Evolutionary conservation across 345 rosid genomes (phyloP).

Genomic region (Eutrema heterophyllum): DNA sequence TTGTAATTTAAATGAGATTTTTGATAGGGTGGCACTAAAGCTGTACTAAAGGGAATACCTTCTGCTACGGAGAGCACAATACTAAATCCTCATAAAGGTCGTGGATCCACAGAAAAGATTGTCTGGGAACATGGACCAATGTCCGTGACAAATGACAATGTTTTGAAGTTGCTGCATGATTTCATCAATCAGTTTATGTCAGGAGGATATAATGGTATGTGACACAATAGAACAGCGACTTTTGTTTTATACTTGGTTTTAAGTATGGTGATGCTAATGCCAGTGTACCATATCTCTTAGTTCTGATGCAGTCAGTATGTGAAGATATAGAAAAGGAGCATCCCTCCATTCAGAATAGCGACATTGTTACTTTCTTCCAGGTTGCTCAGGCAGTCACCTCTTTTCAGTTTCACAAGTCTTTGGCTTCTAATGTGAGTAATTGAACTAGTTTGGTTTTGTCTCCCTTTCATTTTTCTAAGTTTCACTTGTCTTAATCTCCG

Average conservation of each 20-base stretch:
- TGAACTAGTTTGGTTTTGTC: background rate
- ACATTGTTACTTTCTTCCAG: constrained; percentile 65
- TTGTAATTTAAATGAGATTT: constrained; percentile 1
- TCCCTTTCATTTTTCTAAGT: background rate
- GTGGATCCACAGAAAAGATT: constrained; percentile 48
- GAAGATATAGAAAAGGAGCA: constrained; percentile 91
- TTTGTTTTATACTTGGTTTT: constrained; percentile 4
- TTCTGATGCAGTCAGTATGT: constrained; percentile 70
- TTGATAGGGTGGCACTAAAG: constrained; percentile 81
- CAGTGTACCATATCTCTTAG: constrained; percentile 38
- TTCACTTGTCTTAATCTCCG: background rate
- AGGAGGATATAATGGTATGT: constrained; percentile 84
- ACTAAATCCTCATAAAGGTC: constrained; percentile 43
- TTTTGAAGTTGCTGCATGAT: constrained; percentile 66
- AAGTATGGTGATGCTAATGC: constrained; percentile 8
- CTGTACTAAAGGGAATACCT: constrained; percentile 65
- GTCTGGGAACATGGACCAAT: constrained; percentile 57
- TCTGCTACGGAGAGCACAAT: constrained; percentile 33
- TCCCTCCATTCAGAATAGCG: constrained; percentile 68
- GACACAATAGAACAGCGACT: background rate
- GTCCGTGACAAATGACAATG: constrained; percentile 43
- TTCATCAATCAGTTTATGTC: constrained; percentile 73
- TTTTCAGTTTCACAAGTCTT: constrained; percentile 68
- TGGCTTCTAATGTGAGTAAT: constrained; percentile 54
- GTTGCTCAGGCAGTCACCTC: constrained; percentile 78